Percentiles rank a stretch among this genome's conserved stretches.
phyloP scores from a whole-genome alignment of 2,329 filamentous ascomycete genomes.

The Cucurbitaria berberidis region DNA sequence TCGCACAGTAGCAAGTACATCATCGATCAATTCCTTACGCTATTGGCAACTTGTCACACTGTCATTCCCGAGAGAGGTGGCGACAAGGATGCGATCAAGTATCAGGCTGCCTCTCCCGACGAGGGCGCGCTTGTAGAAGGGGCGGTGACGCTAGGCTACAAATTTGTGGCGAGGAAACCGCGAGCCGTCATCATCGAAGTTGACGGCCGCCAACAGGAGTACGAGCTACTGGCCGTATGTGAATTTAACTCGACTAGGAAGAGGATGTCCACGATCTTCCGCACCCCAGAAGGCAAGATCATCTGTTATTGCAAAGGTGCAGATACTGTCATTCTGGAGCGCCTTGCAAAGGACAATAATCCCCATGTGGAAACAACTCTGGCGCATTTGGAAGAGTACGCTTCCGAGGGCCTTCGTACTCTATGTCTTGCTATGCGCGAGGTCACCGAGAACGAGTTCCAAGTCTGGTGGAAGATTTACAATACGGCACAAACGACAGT shows the following conservation, averaged over 20 bases:
- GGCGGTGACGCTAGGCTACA: conserved; percentile 83
- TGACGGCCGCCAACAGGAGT: conserved; percentile 73
- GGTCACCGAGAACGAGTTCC: conserved; percentile 85
- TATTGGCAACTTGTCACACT: conserved; percentile 91
- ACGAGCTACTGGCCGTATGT: conserved; percentile 92
- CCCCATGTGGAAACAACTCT: conserved; percentile 88
- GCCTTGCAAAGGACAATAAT: conserved; percentile 77
- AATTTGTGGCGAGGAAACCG: conserved; percentile 89
- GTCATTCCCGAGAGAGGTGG: conserved; percentile 91
- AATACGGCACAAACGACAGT: conserved; percentile 90
- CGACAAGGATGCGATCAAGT: conserved; percentile 86
- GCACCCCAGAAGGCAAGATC: conserved; percentile 94
- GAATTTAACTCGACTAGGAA: conserved; percentile 99
- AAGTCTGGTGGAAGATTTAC: conserved; percentile 84
- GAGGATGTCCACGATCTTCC: conserved; percentile 96
- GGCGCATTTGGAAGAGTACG: conserved; percentile 97
- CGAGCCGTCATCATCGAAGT: conserved; percentile 83
- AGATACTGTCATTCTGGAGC: conserved; percentile 95
- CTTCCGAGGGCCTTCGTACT: conserved; percentile 92
- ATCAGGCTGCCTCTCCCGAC: conserved; percentile 96
- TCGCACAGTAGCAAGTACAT: conserved; percentile 64
- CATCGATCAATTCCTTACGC: conserved; percentile 83
- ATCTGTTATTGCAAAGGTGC: conserved; percentile 95
- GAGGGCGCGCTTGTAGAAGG: conserved; percentile 97
- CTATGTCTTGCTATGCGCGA: conserved; percentile 95